Conservation (phyloP, 2,329 filamentous ascomycete genomes). For the Penicillium capsulatum region DNA sequence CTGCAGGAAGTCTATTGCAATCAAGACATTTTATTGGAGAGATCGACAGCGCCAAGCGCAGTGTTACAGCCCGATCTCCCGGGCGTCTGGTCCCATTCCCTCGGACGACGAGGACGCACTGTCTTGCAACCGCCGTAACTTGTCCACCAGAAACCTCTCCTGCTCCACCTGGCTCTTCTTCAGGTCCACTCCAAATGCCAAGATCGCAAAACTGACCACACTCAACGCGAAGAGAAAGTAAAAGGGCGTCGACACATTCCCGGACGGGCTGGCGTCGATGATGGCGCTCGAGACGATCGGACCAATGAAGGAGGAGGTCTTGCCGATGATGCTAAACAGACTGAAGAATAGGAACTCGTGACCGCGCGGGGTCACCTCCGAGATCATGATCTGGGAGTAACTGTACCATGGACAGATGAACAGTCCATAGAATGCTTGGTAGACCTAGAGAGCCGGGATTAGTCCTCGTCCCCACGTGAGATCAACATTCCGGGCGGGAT, state of each 20-base stretch:
- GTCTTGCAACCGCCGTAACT: constrained; percentile 16
- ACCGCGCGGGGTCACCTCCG: constrained; percentile 62
- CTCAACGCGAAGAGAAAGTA: constrained; percentile 62
- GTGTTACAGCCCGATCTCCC: too few relatives aligned
- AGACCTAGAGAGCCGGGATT: constrained; percentile 24
- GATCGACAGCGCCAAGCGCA: too few relatives aligned
- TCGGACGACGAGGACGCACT: constrained; percentile 12
- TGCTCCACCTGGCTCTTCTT: constrained; percentile 59
- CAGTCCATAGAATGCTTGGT: constrained; percentile 58
- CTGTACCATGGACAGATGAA: constrained; percentile 67
- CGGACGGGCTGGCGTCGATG: constrained; percentile 56
- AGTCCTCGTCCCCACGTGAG: too few relatives aligned
- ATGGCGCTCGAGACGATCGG: constrained; percentile 66
- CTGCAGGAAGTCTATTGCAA: too few relatives aligned
- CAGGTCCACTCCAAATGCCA: constrained; percentile 57
- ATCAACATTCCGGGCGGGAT: too few relatives aligned
- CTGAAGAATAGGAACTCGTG: constrained; percentile 69
- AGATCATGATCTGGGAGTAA: constrained; percentile 68
- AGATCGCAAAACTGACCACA: constrained; percentile 50
- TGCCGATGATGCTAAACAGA: constrained; percentile 65
- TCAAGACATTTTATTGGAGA: too few relatives aligned
- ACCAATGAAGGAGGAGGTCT: constrained; percentile 64
- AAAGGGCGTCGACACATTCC: constrained; percentile 59
- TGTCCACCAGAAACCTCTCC: constrained; percentile 49
- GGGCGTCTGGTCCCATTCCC: too few relatives aligned